A percentile compares a stretch with the other conserved stretches of the same genome.
These are phyloP conservation scores for Dalbergia oliveri DNA, from an alignment of 306 rosid genomes.

Conservation along the genomic window DNA sequence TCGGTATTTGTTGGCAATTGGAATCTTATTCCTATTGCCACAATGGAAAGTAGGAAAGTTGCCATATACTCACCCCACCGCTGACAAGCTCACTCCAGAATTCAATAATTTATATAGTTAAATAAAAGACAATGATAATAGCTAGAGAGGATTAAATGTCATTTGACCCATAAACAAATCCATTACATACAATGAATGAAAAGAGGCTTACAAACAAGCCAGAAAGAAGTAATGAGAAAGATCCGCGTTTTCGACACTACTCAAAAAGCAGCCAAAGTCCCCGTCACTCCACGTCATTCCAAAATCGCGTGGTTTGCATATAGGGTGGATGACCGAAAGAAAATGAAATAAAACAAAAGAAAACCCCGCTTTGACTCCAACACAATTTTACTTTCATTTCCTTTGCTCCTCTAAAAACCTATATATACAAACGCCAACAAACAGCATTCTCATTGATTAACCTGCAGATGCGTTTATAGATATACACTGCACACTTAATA, in stretches of 20 bases:
- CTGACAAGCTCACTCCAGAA: neutral
- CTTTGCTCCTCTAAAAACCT: neutral
- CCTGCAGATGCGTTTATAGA: too few species aligned
- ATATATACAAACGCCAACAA: constrained; percentile 12
- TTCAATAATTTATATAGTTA: too few species aligned
- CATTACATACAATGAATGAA: neutral
- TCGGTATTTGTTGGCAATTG: neutral
- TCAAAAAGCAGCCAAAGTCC: neutral
- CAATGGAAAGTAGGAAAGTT: neutral
- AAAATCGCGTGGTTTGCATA: constrained; percentile 15
- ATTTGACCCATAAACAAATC: neutral
- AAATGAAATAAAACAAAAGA: too few species aligned
- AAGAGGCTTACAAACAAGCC: neutral
- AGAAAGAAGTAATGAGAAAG: neutral
- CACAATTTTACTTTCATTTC: neutral
- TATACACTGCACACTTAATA: too few species aligned
- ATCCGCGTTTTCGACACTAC: constrained; percentile 57
- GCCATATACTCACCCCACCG: neutral
- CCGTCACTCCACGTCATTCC: neutral
- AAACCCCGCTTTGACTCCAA: neutral
- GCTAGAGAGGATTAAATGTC: neutral
- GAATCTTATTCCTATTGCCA: neutral
- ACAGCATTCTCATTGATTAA: neutral
- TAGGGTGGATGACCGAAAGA: neutral
- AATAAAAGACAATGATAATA: too few species aligned